phyloP scores from a whole-genome alignment of 306 rosid genomes.

The Malus domestica region DNA sequence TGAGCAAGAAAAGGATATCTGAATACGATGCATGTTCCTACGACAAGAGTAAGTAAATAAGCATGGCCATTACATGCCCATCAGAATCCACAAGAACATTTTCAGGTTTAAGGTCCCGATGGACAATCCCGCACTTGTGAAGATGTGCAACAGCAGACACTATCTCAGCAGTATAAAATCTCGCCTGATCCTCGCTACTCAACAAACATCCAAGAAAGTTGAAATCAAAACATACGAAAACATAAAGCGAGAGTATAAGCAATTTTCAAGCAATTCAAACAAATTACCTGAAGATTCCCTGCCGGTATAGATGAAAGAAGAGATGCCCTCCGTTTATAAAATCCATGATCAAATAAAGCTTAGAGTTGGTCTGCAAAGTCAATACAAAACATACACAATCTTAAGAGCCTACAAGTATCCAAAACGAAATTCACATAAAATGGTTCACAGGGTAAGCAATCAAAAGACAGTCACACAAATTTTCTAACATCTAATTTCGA shows the following conservation, averaged over 20 bases:
- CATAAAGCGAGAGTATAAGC: background rate
- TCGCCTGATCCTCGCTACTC: conserved; percentile 96
- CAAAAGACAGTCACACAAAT: background rate
- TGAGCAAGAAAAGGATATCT: conserved; percentile 2
- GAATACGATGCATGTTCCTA: conserved; percentile 14
- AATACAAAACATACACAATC: background rate
- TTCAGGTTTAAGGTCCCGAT: conserved; percentile 95
- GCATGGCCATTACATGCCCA: conserved; percentile 71
- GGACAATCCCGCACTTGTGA: conserved; percentile 80
- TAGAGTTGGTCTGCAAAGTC: conserved; percentile 63
- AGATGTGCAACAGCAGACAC: conserved; percentile 94
- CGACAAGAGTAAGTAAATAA: conserved; percentile 14
- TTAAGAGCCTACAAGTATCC: background rate
- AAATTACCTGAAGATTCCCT: conserved; percentile 78
- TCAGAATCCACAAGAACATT: conserved; percentile 85
- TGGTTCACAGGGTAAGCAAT: background rate
- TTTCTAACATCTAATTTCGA: background rate
- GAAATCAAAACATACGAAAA: conserved; percentile 18
- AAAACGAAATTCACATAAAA: background rate
- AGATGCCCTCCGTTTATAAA: conserved; percentile 95
- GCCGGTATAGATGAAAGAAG: conserved; percentile 79
- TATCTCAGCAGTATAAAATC: conserved; percentile 89
- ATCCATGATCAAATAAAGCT: conserved; percentile 85
- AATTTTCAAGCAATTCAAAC: background rate
- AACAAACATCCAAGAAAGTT: conserved; percentile 27